A percentile compares a stretch with the other conserved stretches of the same genome.
Conservation (phyloP, 2,329 filamentous ascomycete species). For the Aotearoamyces nothofagi region DNA sequence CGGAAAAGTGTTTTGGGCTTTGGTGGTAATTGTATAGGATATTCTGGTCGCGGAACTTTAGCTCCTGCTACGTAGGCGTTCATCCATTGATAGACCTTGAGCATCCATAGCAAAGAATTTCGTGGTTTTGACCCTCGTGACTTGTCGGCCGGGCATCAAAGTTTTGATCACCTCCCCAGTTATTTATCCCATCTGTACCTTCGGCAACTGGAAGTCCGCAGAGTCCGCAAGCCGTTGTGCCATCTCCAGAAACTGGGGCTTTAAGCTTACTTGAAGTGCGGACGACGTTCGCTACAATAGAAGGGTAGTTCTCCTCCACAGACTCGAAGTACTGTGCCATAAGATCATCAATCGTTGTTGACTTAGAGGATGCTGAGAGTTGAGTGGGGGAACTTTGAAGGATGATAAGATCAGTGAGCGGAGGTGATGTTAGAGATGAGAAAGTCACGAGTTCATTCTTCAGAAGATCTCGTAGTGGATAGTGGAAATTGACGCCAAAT, state of each 20-base stretch:
- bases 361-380: constrained; percentile 29
- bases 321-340: constrained; percentile 79
- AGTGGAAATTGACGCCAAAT: constrained; percentile 36
- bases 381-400: constrained; percentile 21
- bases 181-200: constrained; percentile 46
- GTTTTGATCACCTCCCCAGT: constrained; percentile 39
- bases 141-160: constrained; percentile 12
- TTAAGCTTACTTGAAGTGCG: constrained; percentile 75
- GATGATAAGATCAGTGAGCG: constrained; percentile 33
- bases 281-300: constrained; percentile 90
- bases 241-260: constrained; percentile 23
- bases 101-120: constrained; percentile 57
- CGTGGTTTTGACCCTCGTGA: constrained; percentile 14
- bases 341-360: constrained; percentile 79
- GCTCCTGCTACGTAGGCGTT: no score
- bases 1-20: no score
- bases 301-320: constrained; percentile 75
- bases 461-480: constrained; percentile 73
- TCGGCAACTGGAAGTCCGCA: constrained; percentile 55
- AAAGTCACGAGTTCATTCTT: constrained; percentile 66
- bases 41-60: no score
- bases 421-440: constrained; percentile 33
- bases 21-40: no score
- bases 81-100: constrained; percentile 45
- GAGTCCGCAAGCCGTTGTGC: constrained; percentile 37